Percentiles rank a stretch among this genome's conserved stretches.
Evolutionary conservation across 257 asterid genomes (phyloP).

Genomic region (Primulina tabacum): DNA sequence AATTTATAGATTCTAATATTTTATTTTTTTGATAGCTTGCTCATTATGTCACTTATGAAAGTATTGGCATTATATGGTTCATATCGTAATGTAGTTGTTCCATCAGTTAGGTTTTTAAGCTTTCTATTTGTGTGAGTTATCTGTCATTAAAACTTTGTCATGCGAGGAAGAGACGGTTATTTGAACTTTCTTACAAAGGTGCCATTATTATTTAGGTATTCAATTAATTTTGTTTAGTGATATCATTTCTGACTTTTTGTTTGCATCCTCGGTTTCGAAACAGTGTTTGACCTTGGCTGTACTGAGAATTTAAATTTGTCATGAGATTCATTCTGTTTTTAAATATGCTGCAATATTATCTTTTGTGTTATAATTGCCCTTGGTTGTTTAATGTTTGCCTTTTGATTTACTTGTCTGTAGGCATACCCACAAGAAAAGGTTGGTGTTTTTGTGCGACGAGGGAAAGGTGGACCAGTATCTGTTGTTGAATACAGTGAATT

Average conservation of each 20-base stretch:
- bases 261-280: neutral
- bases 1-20: neutral
- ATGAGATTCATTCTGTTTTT: neutral
- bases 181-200: neutral
- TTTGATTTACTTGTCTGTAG: slow-evolving; percentile 34
- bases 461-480: slow-evolving; percentile 89
- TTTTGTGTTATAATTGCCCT: neutral
- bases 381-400: slow-evolving; percentile 11
- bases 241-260: neutral
- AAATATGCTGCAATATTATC: neutral
- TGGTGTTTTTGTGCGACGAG: slow-evolving; percentile 91
- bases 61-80: neutral
- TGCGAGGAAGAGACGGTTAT: neutral
- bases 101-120: neutral
- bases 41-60: neutral
- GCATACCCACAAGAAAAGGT: slow-evolving; percentile 98
- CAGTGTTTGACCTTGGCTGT: neutral
- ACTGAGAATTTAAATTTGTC: neutral
- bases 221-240: neutral
- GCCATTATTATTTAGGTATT: neutral
- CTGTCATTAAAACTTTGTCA: neutral
- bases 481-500: slow-evolving; percentile 94
- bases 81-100: neutral
- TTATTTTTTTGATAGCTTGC: neutral
- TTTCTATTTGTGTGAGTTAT: neutral